Conservation (phyloP, 1,284 basidiomycete species). For the Microstroma glucosiphilum region DNA sequence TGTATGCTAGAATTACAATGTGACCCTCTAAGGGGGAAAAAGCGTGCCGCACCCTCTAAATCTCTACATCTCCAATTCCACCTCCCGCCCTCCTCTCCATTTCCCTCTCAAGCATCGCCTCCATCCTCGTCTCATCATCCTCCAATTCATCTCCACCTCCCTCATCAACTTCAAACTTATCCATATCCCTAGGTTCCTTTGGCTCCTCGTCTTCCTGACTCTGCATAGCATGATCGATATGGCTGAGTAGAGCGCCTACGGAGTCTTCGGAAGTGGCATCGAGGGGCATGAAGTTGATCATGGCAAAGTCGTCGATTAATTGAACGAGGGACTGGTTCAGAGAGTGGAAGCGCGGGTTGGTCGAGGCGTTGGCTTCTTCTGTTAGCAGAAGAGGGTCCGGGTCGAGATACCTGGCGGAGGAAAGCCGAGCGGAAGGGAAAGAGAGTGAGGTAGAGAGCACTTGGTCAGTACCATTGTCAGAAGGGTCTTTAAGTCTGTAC, state of each 20-base stretch:
- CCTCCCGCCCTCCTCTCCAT: background rate
- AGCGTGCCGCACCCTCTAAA: background rate
- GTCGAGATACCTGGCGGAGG: conserved; percentile 70
- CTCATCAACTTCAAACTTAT: conserved; percentile 23
- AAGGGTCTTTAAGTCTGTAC: background rate
- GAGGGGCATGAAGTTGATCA: conserved; percentile 92
- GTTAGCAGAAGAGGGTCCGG: conserved; percentile 88
- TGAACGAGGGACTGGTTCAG: conserved; percentile 92
- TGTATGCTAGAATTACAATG: too few relatives aligned
- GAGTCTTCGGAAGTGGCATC: conserved; percentile 86
- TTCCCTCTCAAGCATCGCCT: background rate
- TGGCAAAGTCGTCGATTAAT: conserved; percentile 93
- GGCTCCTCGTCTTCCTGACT: conserved; percentile 54
- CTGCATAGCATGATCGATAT: conserved; percentile 95
- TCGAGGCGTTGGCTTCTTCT: conserved; percentile 60
- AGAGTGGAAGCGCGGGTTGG: conserved; percentile 82
- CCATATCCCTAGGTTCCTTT: conserved; percentile 49
- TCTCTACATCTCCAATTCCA: background rate
- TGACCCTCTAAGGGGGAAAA: too few relatives aligned
- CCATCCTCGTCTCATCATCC: background rate
- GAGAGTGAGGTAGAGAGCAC: background rate
- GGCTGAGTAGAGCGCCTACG: conserved; percentile 80
- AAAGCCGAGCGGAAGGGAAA: background rate
- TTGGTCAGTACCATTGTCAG: conserved; percentile 58
- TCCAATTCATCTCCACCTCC: conserved; percentile 3